Evolutionary conservation across 2,329 filamentous ascomycete genomes (phyloP), one percentile per base, ranked within the genome.

Genomic region (Exophiala xenobiotica): DNA sequence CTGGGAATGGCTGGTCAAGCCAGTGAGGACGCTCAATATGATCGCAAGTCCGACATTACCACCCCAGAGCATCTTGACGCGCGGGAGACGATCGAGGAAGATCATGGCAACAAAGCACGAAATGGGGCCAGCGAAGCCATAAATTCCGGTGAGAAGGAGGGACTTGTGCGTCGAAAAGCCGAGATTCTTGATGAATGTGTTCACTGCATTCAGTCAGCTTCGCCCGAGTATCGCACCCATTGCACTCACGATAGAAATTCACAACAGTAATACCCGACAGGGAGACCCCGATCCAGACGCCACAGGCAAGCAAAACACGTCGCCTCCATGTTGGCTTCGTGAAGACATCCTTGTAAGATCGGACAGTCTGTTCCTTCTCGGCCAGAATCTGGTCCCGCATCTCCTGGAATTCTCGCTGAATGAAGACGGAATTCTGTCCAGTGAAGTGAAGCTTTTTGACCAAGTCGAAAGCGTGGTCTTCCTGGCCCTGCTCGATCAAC

Each of bases 361-460:
- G 9, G 29, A 49, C 18, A 8, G 11, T 38, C 16, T 35, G 18
- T 7, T 22, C 22, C 27, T 38, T 33, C 39, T 49, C 46, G 22
- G 20, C 33, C 11, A n/a, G 26, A 6, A 49, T 19, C 14, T 49
- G 46, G 16, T 49, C 26, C 9, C 45, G 26, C 27, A 56, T 56
- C 39, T 53, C 43, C n/a, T 18, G 16, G 46, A 40, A 50, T 26
- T 56, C 53, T 16, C 9, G 8, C 5, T 31, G 39, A 20, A 53
- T 26, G 22, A 56, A 51, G 12, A 78, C 65, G 61, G 86, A 79
- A 64, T 78, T 72, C 47, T 63, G 66, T 61, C 84, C 74, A 35
- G 82, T 80, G 19, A 78, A 82, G 61, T 88, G 85, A 61, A 83
- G 81, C 61, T 82, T 79, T 46, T 78, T 75, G 4, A 88, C 73